Percentiles rank a stretch among this genome's conserved stretches.
phyloP scores from a whole-genome alignment of 2,329 filamentous ascomycete species.

The Scedosporium boydii region DNA sequence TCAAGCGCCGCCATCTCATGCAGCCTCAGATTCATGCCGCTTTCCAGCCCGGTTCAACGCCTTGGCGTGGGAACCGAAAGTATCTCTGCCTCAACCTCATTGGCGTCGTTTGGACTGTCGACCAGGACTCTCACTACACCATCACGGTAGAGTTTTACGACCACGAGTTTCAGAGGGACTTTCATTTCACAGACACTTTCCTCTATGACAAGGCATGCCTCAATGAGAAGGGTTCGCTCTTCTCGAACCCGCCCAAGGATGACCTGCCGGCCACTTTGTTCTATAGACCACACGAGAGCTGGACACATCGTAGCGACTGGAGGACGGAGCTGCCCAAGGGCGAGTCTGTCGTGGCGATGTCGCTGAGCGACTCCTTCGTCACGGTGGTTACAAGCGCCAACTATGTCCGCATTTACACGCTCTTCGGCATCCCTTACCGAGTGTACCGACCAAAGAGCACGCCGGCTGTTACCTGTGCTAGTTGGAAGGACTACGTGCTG shows the following conservation, averaged over 20 bases:
- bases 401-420: constrained; percentile 86
- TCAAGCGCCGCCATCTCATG: constrained; percentile 39
- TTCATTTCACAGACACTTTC: constrained; percentile 95
- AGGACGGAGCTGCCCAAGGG: constrained; percentile 75
- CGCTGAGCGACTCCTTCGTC: constrained; percentile 82
- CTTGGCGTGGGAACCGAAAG: constrained; percentile 88
- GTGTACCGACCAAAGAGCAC: constrained; percentile 87
- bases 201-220: constrained; percentile 94
- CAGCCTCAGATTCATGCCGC: constrained; percentile 61
- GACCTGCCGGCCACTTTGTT: constrained; percentile 72
- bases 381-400: constrained; percentile 79
- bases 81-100: constrained; percentile 90
- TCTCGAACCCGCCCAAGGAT: constrained; percentile 65
- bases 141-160: constrained; percentile 98
- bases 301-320: constrained; percentile 88
- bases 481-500: constrained; percentile 93
- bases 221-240: constrained; percentile 74
- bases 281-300: constrained; percentile 93
- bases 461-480: constrained; percentile 85
- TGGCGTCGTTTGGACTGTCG: constrained; percentile 93
- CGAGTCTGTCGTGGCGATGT: constrained; percentile 82
- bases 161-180: constrained; percentile 81
- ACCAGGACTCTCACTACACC: constrained; percentile 87
- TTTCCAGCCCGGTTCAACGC: constrained; percentile 87
- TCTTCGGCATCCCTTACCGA: constrained; percentile 82